These are phyloP conservation scores for Schizochytrium sp. DNA, from an alignment of 108 stramenopile species.

Conservation along the genomic window DNA sequence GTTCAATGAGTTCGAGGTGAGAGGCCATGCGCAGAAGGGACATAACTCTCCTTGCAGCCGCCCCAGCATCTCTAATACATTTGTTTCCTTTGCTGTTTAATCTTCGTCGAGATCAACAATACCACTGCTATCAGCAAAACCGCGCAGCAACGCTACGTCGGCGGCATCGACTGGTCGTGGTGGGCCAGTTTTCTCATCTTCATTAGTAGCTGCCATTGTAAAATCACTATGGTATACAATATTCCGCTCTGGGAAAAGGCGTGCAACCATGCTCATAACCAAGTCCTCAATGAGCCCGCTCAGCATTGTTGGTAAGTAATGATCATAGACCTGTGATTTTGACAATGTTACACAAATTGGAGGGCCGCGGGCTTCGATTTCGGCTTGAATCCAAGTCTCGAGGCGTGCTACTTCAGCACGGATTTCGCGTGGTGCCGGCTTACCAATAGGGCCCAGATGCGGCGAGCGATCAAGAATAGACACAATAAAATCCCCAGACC, in stretches of 20 bases:
- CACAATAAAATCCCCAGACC: slow-evolving; percentile 48
- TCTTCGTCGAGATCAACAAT: no score
- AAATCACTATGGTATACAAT: not conserved
- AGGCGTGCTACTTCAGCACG: slow-evolving; percentile 9
- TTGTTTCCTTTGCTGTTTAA: no score
- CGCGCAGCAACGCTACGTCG: not conserved
- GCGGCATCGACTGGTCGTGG: not conserved
- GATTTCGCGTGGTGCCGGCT: not conserved
- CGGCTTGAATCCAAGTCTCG: slow-evolving; percentile 16
- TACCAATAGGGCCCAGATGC: slow-evolving; percentile 12
- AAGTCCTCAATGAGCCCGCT: not conserved
- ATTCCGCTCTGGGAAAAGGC: not conserved
- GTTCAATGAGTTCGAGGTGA: no score
- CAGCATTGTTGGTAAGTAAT: slow-evolving; percentile 26
- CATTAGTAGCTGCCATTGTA: not conserved
- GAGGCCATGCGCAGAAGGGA: no score
- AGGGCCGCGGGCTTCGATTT: slow-evolving; percentile 5
- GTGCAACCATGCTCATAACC: not conserved
- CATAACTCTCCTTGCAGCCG: no score
- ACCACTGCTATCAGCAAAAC: no score
- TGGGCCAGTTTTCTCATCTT: not conserved
- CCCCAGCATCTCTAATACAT: no score
- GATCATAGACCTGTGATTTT: slow-evolving; percentile 18
- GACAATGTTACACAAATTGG: slow-evolving; percentile 19
- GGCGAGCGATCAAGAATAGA: not conserved